Evolutionary conservation across 306 rosid genomes (phyloP).

Genomic region (Fagus sylvatica): DNA sequence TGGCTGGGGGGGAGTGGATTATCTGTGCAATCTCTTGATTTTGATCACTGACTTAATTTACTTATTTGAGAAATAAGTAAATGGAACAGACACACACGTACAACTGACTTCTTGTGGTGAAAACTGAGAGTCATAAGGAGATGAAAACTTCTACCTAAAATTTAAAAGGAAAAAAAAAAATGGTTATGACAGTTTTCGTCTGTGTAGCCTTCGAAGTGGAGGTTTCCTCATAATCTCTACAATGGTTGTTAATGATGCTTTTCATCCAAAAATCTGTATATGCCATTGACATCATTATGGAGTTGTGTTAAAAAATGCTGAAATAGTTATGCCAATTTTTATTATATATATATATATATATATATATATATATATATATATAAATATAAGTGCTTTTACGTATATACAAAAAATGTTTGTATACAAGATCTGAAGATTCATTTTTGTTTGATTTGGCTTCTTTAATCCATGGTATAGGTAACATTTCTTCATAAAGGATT

Average conservation of each 20-base stretch:
- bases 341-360: neutral
- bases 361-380: no score
- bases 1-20: neutral
- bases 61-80: neutral
- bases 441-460: slow-evolving; percentile 12
- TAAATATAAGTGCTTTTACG: no score
- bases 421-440: slow-evolving; percentile 7
- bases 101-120: neutral
- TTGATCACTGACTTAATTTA: neutral
- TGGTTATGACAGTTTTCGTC: neutral
- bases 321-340: neutral
- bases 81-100: neutral
- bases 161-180: neutral
- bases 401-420: slow-evolving; percentile 1
- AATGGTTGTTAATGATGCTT: neutral
- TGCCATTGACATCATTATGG: neutral
- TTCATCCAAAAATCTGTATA: neutral
- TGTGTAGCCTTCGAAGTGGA: neutral
- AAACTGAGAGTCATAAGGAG: neutral
- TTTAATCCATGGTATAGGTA: slow-evolving; percentile 45
- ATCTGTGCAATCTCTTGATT: neutral
- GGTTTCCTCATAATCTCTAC: neutral
- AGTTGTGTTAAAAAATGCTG: neutral
- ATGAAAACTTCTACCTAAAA: neutral
- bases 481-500: slow-evolving; percentile 97